These are phyloP conservation scores for Zizania palustris DNA, from an alignment of 202 grass and related monocot species.

Conservation along the genomic window DNA sequence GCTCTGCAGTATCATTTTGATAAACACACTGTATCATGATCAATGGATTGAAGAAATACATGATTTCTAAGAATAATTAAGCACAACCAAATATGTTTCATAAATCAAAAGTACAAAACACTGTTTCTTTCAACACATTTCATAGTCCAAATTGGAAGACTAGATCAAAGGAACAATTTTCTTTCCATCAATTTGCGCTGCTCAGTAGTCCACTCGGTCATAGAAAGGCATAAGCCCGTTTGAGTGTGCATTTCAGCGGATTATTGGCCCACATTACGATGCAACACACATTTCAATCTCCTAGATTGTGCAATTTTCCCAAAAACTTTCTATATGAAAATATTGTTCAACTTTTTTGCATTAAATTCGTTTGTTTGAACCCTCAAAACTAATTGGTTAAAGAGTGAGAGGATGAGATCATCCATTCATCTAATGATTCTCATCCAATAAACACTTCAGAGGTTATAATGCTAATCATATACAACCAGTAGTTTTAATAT, in stretches of 20 bases:
- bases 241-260: neutral
- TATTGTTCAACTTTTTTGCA: too few species aligned
- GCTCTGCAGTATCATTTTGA: constrained; percentile 53
- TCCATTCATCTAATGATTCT: constrained; percentile 42
- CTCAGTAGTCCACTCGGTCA: constrained; percentile 5
- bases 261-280: too few species aligned
- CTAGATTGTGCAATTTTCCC: constrained; percentile 37
- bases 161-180: neutral
- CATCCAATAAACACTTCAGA: too few species aligned
- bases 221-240: constrained; percentile 12
- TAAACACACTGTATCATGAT: constrained; percentile 34
- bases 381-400: too few species aligned
- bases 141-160: constrained; percentile 10
- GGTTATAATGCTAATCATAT: too few species aligned
- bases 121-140: neutral
- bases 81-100: constrained; percentile 23
- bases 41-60: constrained; percentile 28
- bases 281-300: too few species aligned
- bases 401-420: constrained; percentile 49
- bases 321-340: too few species aligned
- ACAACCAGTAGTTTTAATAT: constrained; percentile 12
- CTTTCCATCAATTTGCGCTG: neutral
- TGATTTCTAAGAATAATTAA: constrained; percentile 5
- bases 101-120: neutral
- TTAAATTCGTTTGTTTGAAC: constrained; percentile 35